Conservation (phyloP, 2,329 filamentous ascomycete genomes). For the Fusarium longipes region DNA sequence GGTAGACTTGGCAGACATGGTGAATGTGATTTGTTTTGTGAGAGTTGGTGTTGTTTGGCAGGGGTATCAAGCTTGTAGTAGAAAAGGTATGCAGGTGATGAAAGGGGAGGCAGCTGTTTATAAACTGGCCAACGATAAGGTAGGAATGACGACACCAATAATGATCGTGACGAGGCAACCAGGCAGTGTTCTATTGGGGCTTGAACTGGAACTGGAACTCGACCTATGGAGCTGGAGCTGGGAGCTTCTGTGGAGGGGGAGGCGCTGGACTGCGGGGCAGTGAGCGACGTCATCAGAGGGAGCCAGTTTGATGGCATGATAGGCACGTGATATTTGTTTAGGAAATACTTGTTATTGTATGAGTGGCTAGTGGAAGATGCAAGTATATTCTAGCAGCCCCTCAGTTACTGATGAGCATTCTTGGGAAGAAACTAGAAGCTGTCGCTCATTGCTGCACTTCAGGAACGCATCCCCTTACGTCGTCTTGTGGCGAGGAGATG, state of each 20-base stretch:
- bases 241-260: conserved; percentile 3
- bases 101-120: conserved; percentile 20
- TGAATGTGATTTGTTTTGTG: conserved; percentile 42
- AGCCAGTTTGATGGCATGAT: conserved; percentile 38
- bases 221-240: neutral
- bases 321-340: conserved; percentile 26
- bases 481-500: conserved; percentile 33
- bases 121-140: conserved; percentile 20
- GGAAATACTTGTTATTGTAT: neutral
- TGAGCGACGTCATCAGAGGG: conserved; percentile 45
- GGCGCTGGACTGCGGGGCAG: conserved; percentile 43
- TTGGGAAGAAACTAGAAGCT: conserved; percentile 30
- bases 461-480: conserved; percentile 36
- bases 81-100: neutral
- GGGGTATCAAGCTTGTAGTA: conserved; percentile 33
- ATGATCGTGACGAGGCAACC: conserved; percentile 38
- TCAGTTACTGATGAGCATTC: conserved; percentile 7
- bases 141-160: conserved; percentile 39
- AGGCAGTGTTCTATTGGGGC: conserved; percentile 23
- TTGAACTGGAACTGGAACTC: neutral
- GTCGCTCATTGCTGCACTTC: conserved; percentile 18
- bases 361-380: accelerated
- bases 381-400: conserved; percentile 25
- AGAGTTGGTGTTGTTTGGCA: conserved; percentile 8
- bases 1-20: conserved; percentile 69